Percentiles rank a stretch among this genome's conserved stretches.
These are phyloP conservation scores for Monosporozyma solicola DNA, from an alignment of 805 yeast species.

Conservation along the genomic window DNA sequence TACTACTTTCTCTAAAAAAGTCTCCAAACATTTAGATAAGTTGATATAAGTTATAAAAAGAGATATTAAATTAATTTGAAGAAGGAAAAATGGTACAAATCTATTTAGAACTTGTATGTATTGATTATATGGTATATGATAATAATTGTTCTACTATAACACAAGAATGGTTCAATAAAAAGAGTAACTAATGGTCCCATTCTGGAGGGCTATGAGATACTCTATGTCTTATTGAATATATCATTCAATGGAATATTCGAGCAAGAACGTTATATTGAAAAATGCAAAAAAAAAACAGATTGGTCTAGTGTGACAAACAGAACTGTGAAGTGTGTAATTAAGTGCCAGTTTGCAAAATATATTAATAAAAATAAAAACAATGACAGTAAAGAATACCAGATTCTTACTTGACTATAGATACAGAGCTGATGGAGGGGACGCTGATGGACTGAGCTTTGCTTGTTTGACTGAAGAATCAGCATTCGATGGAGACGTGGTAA, in stretches of 20 bases:
- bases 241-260: background rate
- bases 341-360: background rate
- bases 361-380: background rate
- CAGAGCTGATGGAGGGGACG: background rate
- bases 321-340: background rate
- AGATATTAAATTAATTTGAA: background rate
- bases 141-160: background rate
- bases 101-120: background rate
- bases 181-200: background rate
- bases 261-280: background rate
- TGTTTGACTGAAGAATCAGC: background rate
- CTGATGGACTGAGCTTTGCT: background rate
- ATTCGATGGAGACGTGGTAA: constrained; percentile 8
- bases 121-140: background rate
- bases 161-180: background rate
- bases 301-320: background rate
- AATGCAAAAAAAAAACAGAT: background rate
- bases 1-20: too few relatives aligned
- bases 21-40: too few relatives aligned
- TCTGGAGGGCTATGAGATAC: background rate
- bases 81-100: background rate
- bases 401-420: background rate
- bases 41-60: too few relatives aligned
- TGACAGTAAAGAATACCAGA: background rate
- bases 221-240: background rate